Percentiles rank a stretch among this genome's conserved stretches.
These are phyloP conservation scores for Geotrichum australiense DNA, from an alignment of 1,139 yeast genomes.

Conservation along the genomic window DNA sequence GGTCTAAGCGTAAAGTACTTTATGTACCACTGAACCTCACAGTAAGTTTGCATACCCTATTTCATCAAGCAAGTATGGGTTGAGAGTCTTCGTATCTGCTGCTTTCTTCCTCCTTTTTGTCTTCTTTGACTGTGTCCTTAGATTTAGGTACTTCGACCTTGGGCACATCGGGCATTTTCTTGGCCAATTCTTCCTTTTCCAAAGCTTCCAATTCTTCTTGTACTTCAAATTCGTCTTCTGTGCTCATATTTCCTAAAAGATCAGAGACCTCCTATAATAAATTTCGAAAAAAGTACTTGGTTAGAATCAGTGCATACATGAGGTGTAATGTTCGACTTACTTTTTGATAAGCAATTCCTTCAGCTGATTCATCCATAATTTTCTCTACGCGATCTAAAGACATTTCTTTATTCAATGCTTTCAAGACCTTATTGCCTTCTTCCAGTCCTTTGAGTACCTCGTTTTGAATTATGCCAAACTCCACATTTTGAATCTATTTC, in stretches of 20 bases:
- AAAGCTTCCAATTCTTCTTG: slow-evolving; percentile 53
- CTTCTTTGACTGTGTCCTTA: not conserved
- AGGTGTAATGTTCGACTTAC: slow-evolving; percentile 2
- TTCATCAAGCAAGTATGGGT: slow-evolving; percentile 8
- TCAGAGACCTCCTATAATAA: slow-evolving; percentile 38
- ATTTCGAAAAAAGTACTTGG: not conserved
- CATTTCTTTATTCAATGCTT: slow-evolving; percentile 69
- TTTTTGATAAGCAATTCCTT: slow-evolving; percentile 70
- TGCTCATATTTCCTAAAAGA: slow-evolving; percentile 44
- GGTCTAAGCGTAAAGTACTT: too few species aligned
- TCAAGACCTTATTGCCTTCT: slow-evolving; percentile 72
- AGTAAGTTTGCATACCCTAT: too few species aligned
- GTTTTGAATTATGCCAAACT: slow-evolving; percentile 80
- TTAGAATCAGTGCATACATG: too few species aligned
- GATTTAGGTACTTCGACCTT: not conserved
- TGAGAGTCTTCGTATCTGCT: slow-evolving; percentile 6
- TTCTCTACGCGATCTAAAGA: slow-evolving; percentile 71
- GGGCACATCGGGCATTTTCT: slow-evolving; percentile 18
- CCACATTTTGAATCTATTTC: slow-evolving; percentile 47
- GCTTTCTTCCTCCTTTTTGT: not conserved
- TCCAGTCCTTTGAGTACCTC: slow-evolving; percentile 74
- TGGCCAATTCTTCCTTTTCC: slow-evolving; percentile 39
- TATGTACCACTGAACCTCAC: too few species aligned
- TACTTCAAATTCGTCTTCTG: slow-evolving; percentile 56
- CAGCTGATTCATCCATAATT: slow-evolving; percentile 78